Evolutionary conservation across 306 rosid genomes (phyloP), one percentile per base, ranked within the genome.

Genomic region (Casuarina glauca): DNA sequence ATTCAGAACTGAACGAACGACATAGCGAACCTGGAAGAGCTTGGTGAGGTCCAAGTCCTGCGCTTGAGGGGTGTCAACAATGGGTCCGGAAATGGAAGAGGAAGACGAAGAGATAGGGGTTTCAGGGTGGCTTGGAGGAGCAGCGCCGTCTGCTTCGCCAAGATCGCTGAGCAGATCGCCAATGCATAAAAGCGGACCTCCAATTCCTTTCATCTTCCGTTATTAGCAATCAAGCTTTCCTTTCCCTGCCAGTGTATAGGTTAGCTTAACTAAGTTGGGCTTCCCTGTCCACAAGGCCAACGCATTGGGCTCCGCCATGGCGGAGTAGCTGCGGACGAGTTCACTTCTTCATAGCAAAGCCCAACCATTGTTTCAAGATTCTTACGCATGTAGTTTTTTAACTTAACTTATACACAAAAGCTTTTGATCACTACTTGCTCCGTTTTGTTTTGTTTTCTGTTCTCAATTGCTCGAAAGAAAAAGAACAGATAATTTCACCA

Each of bases 111-210:
- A 72, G 10, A 54, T 48, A 61, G 77, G 75, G 50, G 76, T 77
- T 70, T 63, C 67, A 45, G 15, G 62, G 9, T 69, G 72, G 52
- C 26, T 76, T 1, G 38, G 50, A 26, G 70, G 61, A 11, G 69
- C 53, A 9, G 70, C 73, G 51, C 76, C 78, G 64, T 79, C 88
- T 11, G 84, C 78, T 54, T 90, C 97, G 6, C 96, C 98, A 55
- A 94, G 86, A 74, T 94, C 97, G 91, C 81, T 81, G 2, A 92
- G 92, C 70, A 94, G 88, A 88, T 94, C 97, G 81, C 97, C 98
- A 13, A 94, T 90, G 89, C 93, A 85, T 2, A 92, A 79, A 46
- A 92, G 97, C 54, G 97, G 97, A 0, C 98, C 98, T 75, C 98
- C 97, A 1, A 80, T 91, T 57, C 97, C 97, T 85, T 85, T 86